A percentile compares a stretch with the other conserved stretches of the same genome.
These are phyloP conservation scores for Pyrrhoderma noxium DNA, from an alignment of 1,284 basidiomycete genomes.

Conservation along the genomic window DNA sequence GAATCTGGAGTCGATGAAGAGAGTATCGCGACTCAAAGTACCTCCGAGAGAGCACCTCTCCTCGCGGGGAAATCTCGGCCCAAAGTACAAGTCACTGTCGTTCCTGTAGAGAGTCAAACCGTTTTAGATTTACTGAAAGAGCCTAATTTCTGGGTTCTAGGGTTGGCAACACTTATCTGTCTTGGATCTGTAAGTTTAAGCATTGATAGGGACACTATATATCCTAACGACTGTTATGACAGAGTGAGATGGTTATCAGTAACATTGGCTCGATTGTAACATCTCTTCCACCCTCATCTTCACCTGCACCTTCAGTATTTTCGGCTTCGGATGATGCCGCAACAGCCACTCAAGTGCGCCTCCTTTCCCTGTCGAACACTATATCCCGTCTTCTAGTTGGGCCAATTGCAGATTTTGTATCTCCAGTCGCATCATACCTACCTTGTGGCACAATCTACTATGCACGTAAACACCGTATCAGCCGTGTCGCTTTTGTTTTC, in stretches of 20 bases:
- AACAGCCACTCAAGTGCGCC: slow-evolving; percentile 57
- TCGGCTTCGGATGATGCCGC: slow-evolving; percentile 25
- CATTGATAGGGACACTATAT: slow-evolving; percentile 4
- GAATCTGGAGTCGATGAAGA: slow-evolving; percentile 14
- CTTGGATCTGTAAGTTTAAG: slow-evolving; percentile 52
- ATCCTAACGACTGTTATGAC: not conserved
- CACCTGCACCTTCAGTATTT: slow-evolving; percentile 22
- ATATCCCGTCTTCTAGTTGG: slow-evolving; percentile 62
- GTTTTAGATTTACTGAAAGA: slow-evolving; percentile 44
- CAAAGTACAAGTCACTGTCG: slow-evolving; percentile 21
- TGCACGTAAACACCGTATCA: slow-evolving; percentile 45
- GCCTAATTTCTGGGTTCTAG: slow-evolving; percentile 51
- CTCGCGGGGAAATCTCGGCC: slow-evolving; percentile 24
- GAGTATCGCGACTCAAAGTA: not conserved
- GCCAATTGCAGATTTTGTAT: slow-evolving; percentile 59
- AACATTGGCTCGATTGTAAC: slow-evolving; percentile 72
- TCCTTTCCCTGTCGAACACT: slow-evolving; percentile 65
- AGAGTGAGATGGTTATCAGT: slow-evolving; percentile 78
- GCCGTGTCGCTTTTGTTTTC: slow-evolving; percentile 52
- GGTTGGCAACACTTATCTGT: slow-evolving; percentile 38
- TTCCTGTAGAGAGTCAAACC: slow-evolving; percentile 28
- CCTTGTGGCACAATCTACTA: slow-evolving; percentile 32
- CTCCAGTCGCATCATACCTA: slow-evolving; percentile 44
- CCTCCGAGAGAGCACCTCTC: slow-evolving; percentile 37
- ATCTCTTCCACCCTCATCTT: slow-evolving; percentile 40